phyloP scores from a whole-genome alignment of 2,329 filamentous ascomycete genomes.

The Colletotrichum sublineola region DNA sequence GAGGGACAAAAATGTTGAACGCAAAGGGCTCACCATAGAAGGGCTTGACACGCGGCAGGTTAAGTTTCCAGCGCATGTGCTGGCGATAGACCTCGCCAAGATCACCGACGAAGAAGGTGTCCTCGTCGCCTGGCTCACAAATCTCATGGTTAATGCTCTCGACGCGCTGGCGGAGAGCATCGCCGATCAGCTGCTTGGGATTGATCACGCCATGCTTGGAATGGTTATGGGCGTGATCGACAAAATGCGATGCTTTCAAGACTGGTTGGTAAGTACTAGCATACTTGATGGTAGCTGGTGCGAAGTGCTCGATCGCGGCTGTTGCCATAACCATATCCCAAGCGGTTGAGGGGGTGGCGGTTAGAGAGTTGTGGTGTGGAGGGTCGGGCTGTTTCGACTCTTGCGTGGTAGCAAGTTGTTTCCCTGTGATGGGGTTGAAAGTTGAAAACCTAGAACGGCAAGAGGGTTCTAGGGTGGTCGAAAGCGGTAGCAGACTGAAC shows the following conservation, averaged over 20 bases:
- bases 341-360: conserved; percentile 46
- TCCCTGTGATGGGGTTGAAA: conserved; percentile 28
- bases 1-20: not conserved
- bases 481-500: conserved; percentile 93
- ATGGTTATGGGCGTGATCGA: conserved; percentile 53
- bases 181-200: conserved; percentile 86
- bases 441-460: conserved; percentile 46
- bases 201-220: conserved; percentile 56
- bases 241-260: conserved; percentile 59
- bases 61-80: conserved; percentile 97
- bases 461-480: conserved; percentile 88
- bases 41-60: conserved; percentile 90
- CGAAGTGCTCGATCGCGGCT: conserved; percentile 67
- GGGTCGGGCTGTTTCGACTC: conserved; percentile 36
- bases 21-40: conserved; percentile 82
- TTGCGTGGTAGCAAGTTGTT: conserved; percentile 36
- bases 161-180: conserved; percentile 88
- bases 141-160: conserved; percentile 86
- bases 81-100: conserved; percentile 99
- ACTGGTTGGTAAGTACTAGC: conserved; percentile 60
- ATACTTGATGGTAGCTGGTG: conserved; percentile 62
- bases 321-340: conserved; percentile 77
- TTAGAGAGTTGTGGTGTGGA: conserved; percentile 39
- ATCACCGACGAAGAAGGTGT: conserved; percentile 98
- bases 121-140: conserved; percentile 93